A percentile compares a stretch with the other conserved stretches of the same genome.
phyloP scores from a whole-genome alignment of 495 filamentous ascomycete genomes.

The Neurospora sp. region DNA sequence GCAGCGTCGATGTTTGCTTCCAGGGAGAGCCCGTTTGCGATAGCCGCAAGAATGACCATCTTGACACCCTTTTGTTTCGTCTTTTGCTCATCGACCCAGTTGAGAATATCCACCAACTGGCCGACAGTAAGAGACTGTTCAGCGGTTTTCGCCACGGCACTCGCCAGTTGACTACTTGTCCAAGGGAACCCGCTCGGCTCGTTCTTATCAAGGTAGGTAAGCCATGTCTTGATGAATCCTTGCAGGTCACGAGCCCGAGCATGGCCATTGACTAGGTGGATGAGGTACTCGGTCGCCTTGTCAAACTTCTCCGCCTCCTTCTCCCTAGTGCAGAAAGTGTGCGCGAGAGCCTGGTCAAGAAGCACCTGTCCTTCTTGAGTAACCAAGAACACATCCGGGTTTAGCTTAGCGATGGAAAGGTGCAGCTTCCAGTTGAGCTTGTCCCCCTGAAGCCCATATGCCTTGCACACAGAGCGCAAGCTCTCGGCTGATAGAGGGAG shows the following conservation, averaged over 20 bases:
- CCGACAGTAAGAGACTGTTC: slow-evolving; percentile 33
- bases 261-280: slow-evolving; percentile 53
- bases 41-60: slow-evolving; percentile 35
- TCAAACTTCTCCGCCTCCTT: slow-evolving; percentile 5
- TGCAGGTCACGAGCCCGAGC: slow-evolving; percentile 53
- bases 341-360: slow-evolving; percentile 22
- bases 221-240: slow-evolving; percentile 59
- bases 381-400: slow-evolving; percentile 57
- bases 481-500: slow-evolving; percentile 13
- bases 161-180: slow-evolving; percentile 51
- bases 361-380: slow-evolving; percentile 22
- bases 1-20: slow-evolving; percentile 32
- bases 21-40: slow-evolving; percentile 32
- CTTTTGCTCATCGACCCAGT: slow-evolving; percentile 22
- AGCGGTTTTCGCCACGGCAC: slow-evolving; percentile 29
- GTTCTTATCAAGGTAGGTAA: slow-evolving; percentile 41
- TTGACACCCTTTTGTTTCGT: background rate
- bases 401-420: slow-evolving; percentile 50
- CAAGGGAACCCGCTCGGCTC: slow-evolving; percentile 33
- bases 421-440: slow-evolving; percentile 52
- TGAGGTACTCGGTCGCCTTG: slow-evolving; percentile 27
- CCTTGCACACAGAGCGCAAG: slow-evolving; percentile 30
- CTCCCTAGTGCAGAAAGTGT: background rate
- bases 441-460: slow-evolving; percentile 27
- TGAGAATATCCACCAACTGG: slow-evolving; percentile 38